phyloP scores from a whole-genome alignment of 371 early-diverging fungal genomes.

The Haplosporangium sp. region DNA sequence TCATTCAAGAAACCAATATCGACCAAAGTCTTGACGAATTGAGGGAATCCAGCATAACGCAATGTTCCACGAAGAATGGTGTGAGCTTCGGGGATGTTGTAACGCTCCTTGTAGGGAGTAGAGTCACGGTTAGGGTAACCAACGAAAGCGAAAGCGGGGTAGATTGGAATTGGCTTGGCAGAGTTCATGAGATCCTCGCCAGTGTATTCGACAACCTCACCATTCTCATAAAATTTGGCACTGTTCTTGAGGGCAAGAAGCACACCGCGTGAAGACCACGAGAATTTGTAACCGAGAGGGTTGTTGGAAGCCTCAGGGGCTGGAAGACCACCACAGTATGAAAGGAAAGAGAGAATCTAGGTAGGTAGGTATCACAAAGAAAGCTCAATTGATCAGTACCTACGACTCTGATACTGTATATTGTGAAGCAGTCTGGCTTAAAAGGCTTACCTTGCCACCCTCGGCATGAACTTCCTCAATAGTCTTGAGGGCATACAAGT shows the following conservation, averaged over 20 bases:
- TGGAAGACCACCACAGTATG: conserved; percentile 98
- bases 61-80: conserved; percentile 96
- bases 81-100: conserved; percentile 94
- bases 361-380: neutral
- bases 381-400: neutral
- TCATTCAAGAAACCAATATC: conserved; percentile 93
- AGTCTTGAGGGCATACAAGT: conserved; percentile 87
- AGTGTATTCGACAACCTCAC: conserved; percentile 90
- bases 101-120: conserved; percentile 92
- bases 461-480: conserved; percentile 89
- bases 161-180: conserved; percentile 87
- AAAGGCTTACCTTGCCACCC: conserved; percentile 82
- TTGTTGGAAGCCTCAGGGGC: conserved; percentile 98
- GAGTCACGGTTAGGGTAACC: conserved; percentile 98
- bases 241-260: conserved; percentile 93
- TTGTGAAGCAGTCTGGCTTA: no score
- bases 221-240: conserved; percentile 90
- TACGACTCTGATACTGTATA: no score
- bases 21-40: conserved; percentile 93
- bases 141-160: conserved; percentile 90
- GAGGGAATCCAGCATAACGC: conserved; percentile 93
- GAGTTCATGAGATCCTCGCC: conserved; percentile 92
- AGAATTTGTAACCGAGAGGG: conserved; percentile 99
- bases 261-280: conserved; percentile 97
- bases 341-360: conserved; percentile 85